Evolutionary conservation across 805 yeast genomes (phyloP).

Genomic region (Saccharomycopsis selenospora): DNA sequence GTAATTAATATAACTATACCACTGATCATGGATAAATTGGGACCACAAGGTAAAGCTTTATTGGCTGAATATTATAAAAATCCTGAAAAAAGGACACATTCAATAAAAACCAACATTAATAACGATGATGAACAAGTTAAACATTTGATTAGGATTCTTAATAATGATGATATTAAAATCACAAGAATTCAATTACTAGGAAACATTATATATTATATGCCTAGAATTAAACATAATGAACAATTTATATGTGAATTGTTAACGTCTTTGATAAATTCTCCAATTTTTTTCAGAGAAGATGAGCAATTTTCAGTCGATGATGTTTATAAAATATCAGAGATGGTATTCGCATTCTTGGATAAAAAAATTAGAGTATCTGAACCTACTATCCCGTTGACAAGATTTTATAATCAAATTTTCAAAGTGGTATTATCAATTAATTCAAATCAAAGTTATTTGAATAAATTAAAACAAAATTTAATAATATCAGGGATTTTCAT

Average conservation of each 20-base stretch:
- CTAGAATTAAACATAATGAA: not conserved
- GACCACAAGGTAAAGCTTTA: not conserved
- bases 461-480: slow-evolving; percentile 10
- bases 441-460: not conserved
- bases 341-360: slow-evolving; percentile 2
- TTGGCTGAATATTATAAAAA: not conserved
- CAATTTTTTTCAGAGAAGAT: not conserved
- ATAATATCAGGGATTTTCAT: slow-evolving; percentile 13
- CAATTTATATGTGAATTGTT: not conserved
- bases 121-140: not conserved
- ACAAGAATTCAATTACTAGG: not conserved
- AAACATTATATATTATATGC: not conserved
- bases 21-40: not conserved
- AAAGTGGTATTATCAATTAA: not conserved
- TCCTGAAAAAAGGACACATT: no score
- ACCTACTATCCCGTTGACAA: slow-evolving; percentile 16
- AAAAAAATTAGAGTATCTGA: slow-evolving; percentile 14
- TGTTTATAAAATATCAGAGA: slow-evolving; percentile 9
- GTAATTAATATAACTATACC: no score
- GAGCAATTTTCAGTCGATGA: slow-evolving; percentile 2
- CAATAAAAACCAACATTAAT: not conserved
- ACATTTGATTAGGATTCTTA: not conserved
- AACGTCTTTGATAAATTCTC: slow-evolving; percentile 4
- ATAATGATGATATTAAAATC: not conserved
- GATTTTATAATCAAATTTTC: slow-evolving; percentile 11